These are phyloP conservation scores for Solanum gandarillasii DNA, from an alignment of 257 asterid genomes.

Conservation along the genomic window DNA sequence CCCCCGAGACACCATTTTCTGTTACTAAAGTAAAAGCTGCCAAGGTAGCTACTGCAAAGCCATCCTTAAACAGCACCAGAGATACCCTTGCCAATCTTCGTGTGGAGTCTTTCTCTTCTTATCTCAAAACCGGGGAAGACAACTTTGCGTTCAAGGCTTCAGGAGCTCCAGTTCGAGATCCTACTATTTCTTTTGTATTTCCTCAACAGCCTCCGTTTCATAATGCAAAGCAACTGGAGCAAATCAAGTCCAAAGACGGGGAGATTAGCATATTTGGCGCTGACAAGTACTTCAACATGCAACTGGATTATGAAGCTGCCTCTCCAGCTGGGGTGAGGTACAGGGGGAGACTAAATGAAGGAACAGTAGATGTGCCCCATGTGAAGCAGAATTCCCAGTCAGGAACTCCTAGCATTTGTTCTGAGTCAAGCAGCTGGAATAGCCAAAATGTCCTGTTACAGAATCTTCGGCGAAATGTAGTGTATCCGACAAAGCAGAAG, in stretches of 20 bases:
- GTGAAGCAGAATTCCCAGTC: constrained; percentile 2
- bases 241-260: constrained; percentile 19
- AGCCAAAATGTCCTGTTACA: constrained; percentile 31
- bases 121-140: constrained; percentile 27
- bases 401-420: constrained; percentile 33
- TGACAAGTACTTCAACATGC: constrained; percentile 76
- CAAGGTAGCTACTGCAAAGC: constrained; percentile 9
- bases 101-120: constrained; percentile 24
- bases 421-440: constrained; percentile 46
- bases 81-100: constrained; percentile 15
- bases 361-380: background rate
- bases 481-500: constrained; percentile 25
- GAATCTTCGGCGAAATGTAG: background rate
- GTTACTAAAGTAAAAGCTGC: constrained; percentile 21
- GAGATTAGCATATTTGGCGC: constrained; percentile 71
- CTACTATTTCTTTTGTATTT: constrained; percentile 29
- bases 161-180: constrained; percentile 38
- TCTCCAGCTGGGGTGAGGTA: background rate
- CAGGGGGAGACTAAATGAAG: background rate
- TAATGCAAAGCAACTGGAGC: background rate
- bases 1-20: constrained; percentile 7
- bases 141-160: constrained; percentile 32
- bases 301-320: constrained; percentile 21
- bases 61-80: constrained; percentile 17
- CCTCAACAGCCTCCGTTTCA: constrained; percentile 7